phyloP scores from a whole-genome alignment of 768 basidiomycete species.

The Phallus indusiatus region DNA sequence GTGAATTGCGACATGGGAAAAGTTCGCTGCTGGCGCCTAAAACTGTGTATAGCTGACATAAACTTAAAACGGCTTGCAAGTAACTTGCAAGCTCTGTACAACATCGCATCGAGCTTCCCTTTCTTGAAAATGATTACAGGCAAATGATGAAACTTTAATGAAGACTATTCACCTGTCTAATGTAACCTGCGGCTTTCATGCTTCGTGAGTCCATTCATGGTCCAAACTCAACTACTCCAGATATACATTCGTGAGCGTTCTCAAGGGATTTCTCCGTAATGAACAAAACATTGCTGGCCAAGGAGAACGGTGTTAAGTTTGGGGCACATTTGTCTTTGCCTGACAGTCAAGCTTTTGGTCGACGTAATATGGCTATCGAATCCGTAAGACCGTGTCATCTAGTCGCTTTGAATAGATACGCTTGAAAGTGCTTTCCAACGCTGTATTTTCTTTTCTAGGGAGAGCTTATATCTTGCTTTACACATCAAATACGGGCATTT shows the following conservation, averaged over 20 bases:
- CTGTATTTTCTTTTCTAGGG: conserved; percentile 31
- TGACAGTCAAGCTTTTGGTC: conserved; percentile 56
- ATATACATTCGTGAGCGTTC: no score
- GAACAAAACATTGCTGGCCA: conserved; percentile 50
- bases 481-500: conserved; percentile 62
- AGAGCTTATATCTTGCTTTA: conserved; percentile 46
- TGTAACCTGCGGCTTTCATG: conserved; percentile 63
- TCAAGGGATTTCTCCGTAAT: conserved; percentile 54
- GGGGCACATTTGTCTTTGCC: conserved; percentile 62
- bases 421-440: neutral
- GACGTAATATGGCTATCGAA: conserved; percentile 54
- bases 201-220: conserved; percentile 42
- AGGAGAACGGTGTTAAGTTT: conserved; percentile 43
- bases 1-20: conserved; percentile 53
- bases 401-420: neutral
- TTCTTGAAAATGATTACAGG: conserved; percentile 21
- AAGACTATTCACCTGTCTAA: conserved; percentile 50
- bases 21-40: conserved; percentile 21
- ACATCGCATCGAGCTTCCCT: conserved; percentile 24
- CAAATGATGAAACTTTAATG: conserved; percentile 45
- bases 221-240: no score
- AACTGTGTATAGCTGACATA: neutral
- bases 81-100: conserved; percentile 36
- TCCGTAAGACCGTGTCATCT: conserved; percentile 29
- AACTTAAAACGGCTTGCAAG: no score